Conservation (phyloP, 1,284 basidiomycete species). For the Leccinum variabile region DNA sequence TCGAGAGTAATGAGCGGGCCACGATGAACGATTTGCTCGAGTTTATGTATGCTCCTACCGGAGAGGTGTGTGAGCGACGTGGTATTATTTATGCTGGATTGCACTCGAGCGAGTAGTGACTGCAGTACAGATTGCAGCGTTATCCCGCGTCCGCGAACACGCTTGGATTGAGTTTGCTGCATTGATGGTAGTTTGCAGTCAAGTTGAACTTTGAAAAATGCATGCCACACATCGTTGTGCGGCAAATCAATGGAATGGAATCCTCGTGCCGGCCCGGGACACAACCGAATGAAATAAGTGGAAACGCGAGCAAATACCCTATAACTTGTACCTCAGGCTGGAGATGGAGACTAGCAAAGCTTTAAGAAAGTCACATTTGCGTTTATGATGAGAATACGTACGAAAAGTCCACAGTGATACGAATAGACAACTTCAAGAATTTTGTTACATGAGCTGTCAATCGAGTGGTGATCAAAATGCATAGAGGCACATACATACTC, state of each 20-base stretch:
- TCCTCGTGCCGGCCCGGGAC: constrained; percentile 2
- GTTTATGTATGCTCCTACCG: constrained; percentile 13
- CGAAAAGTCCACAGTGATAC: constrained; percentile 29
- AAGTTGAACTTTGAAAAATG: constrained; percentile 1
- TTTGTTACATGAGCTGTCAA: constrained; percentile 46
- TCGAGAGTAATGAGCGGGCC: constrained; percentile 22
- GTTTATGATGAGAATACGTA: not conserved
- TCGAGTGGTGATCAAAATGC: not conserved
- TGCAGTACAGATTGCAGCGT: constrained; percentile 14
- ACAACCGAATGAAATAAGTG: not conserved
- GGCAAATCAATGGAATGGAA: constrained; percentile 8
- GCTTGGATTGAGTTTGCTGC: constrained; percentile 2
- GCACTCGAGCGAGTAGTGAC: constrained; percentile 18
- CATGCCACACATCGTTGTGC: not conserved
- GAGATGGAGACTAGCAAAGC: too few species aligned
- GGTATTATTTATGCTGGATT: constrained; percentile 3
- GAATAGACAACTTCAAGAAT: constrained; percentile 53
- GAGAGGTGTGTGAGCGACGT: constrained; percentile 1
- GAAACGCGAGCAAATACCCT: not conserved
- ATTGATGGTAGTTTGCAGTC: constrained; percentile 7
- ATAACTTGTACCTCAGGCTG: too few species aligned
- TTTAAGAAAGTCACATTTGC: not conserved
- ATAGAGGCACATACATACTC: constrained; percentile 51
- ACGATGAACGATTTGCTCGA: constrained; percentile 25
- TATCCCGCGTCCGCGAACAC: not conserved